These are phyloP conservation scores for Microbotryomycetes sp. DNA, from an alignment of 1,284 basidiomycete species.

Conservation along the genomic window DNA sequence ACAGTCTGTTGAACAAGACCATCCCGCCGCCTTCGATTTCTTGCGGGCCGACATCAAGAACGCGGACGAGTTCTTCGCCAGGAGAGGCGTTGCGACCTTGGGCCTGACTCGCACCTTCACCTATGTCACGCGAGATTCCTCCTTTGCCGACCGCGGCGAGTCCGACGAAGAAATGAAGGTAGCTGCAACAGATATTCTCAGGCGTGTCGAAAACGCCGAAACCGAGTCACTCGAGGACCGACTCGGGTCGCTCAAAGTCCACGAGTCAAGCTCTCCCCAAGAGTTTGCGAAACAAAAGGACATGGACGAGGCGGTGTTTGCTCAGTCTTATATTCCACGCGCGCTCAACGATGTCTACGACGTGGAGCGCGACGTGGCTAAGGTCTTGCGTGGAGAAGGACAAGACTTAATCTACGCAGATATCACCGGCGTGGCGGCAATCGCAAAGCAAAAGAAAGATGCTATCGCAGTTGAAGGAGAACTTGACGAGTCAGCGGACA, in stretches of 20 bases:
- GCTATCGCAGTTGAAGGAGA: constrained; percentile 29
- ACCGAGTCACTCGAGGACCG: constrained; percentile 21
- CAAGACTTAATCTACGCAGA: constrained; percentile 73
- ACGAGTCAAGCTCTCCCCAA: not conserved
- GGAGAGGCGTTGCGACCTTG: constrained; percentile 65
- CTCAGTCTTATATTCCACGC: constrained; percentile 84
- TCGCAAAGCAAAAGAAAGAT: constrained; percentile 34
- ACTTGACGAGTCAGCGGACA: constrained; percentile 33
- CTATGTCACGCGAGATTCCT: constrained; percentile 63
- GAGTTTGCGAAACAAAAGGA: constrained; percentile 40
- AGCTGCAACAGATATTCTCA: constrained; percentile 24
- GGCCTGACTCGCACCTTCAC: constrained; percentile 81
- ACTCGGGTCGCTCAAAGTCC: not conserved
- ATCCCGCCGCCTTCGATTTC: constrained; percentile 93
- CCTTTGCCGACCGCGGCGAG: constrained; percentile 36
- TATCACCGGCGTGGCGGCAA: constrained; percentile 63
- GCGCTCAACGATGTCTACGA: constrained; percentile 84
- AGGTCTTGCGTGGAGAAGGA: constrained; percentile 60
- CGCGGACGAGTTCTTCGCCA: constrained; percentile 82
- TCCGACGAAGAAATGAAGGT: constrained; percentile 25
- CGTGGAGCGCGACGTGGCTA: constrained; percentile 78
- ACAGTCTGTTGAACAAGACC: constrained; percentile 97
- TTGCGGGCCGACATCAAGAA: constrained; percentile 86
- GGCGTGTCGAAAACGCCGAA: constrained; percentile 10
- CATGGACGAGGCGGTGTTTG: constrained; percentile 73